Percentiles rank a stretch among this genome's conserved stretches.
Evolutionary conservation across 768 basidiomycete species (phyloP).

Genomic region (Termitomyces sp.): DNA sequence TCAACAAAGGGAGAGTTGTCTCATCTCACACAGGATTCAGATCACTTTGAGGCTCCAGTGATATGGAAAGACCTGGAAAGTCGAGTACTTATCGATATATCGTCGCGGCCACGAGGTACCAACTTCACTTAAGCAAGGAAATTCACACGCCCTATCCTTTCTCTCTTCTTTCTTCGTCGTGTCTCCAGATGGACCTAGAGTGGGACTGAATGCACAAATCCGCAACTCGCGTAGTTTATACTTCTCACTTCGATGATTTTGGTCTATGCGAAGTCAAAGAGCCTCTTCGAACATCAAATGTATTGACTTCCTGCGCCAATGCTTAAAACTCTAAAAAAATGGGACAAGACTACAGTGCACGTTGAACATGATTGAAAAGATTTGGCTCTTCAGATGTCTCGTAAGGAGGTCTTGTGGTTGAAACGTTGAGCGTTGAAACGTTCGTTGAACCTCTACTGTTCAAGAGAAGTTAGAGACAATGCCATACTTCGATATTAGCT

Average conservation of each 20-base stretch:
- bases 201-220: background rate
- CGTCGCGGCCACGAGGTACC: background rate
- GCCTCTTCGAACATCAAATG: background rate
- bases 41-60: background rate
- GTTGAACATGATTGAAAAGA: background rate
- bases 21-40: background rate
- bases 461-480: background rate
- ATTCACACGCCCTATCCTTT: background rate
- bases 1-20: background rate
- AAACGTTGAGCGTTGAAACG: too few species aligned
- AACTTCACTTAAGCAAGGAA: background rate
- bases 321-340: background rate
- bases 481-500: constrained; percentile 13
- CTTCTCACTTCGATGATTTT: background rate
- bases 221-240: background rate
- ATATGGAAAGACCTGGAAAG: background rate
- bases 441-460: too few species aligned
- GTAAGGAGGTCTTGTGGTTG: background rate
- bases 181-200: background rate
- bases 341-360: background rate
- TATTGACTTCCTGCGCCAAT: background rate
- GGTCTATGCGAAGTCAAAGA: background rate
- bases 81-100: too few species aligned
- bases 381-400: background rate
- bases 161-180: background rate